Conservation (phyloP, 73 alveolate species). For the Tetrahymena borealis region DNA sequence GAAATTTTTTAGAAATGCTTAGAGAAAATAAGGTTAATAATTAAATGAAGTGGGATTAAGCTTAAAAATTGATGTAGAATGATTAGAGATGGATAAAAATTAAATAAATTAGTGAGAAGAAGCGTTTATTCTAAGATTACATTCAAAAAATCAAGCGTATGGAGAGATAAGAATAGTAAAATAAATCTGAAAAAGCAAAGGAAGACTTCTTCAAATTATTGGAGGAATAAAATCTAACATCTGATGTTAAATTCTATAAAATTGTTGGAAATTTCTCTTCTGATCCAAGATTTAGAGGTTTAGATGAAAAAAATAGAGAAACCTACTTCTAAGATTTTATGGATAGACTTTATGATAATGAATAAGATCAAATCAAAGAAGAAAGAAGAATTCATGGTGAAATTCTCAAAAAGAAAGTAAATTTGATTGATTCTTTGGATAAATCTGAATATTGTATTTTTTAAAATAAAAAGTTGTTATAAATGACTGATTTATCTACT, state of each 20-base stretch:
- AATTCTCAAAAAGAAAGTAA: neutral
- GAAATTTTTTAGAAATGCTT: neutral
- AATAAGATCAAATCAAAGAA: neutral
- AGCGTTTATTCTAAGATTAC: neutral
- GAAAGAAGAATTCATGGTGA: neutral
- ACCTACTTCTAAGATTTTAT: neutral
- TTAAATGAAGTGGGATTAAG: neutral
- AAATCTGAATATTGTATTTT: neutral
- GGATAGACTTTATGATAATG: neutral
- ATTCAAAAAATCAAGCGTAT: neutral
- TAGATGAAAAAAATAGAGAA: neutral
- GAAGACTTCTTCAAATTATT: neutral
- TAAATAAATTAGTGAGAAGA: neutral
- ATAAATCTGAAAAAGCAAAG: neutral
- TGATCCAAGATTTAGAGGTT: neutral
- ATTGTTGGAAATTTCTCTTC: neutral
- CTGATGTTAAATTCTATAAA: neutral
- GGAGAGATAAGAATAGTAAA: neutral
- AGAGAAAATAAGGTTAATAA: neutral
- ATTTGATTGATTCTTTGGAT: neutral
- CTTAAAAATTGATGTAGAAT: neutral
- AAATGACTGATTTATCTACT: neutral
- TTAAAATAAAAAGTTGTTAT: neutral
- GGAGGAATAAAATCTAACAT: neutral
- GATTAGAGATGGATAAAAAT: neutral